Evolutionary conservation across 371 early-diverging fungal species (phyloP), one percentile per base, ranked within the genome.

Genomic region (Mortierella sp.): DNA sequence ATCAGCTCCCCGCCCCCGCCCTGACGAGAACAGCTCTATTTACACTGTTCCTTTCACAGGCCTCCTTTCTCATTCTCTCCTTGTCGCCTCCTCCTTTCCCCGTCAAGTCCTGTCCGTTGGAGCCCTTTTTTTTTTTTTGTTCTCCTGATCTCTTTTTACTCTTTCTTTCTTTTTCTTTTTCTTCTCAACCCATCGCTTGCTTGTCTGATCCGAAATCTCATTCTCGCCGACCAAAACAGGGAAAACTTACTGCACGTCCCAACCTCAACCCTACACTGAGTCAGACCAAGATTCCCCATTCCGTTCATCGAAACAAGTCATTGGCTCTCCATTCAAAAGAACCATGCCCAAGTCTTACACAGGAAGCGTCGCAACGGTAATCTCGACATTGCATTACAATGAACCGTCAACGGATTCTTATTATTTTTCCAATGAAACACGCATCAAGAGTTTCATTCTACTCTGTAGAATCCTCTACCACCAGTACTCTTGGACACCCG

Each of bases 361-460:
- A 62, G 79, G 79, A 72, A 77, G 79, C 59, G 72, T 77, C 29
- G 79, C 79, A 66, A 77, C 72, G 69, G 79, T 77, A 77, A 77
- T 53, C 1, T 21, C 2, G 1, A 43, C 37, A 5, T 37, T 37
- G 37, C 37, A 37, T 37, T 9, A 37, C 37, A 5, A 3, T 37
- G 37, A 37, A 9, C 37, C 9, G 37, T 37, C 37, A 5, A 5
- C 9, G n/a, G 37, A 37, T 37, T 9, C 37, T 9, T 37, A 9
- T 9, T 37, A n/a, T 37, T 9, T 5, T 37, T 37, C 37, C 37
- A 37, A 37, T 9, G 37, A 9, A 37, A 37, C 37, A 9, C 9
- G 53, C 21, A 16, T 4, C 23, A 9, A 16, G 12, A 23, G 23
- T 19, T 23, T 53, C 53, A 21, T 53, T 19, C 53, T 53, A 23